Evolutionary conservation across 1,139 yeast species (phyloP), one percentile per base, ranked within the genome.

Genomic region (Pichia sp.): DNA sequence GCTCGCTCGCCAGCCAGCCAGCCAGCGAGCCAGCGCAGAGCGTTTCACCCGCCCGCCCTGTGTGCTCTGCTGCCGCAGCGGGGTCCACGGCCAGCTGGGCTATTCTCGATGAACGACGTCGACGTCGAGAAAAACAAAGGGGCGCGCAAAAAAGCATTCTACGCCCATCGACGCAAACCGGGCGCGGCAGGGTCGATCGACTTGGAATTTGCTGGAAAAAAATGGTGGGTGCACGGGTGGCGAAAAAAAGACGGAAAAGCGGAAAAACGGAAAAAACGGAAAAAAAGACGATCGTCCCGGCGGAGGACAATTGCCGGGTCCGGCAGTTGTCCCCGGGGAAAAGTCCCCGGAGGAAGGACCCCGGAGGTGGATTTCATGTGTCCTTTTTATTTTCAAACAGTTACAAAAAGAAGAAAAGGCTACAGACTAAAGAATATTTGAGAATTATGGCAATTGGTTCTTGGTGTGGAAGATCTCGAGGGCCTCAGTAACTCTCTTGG

Each of bases 401-500:
- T 8, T 23, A 23, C 26, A 29, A 29, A 31, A 46, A 32, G 38
- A 26, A 19, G 19, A 30, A 36, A 36, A 42, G 11, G 19, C 15
- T 23, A 23, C 13, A 42, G 15, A 42, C 29, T 42, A 26, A 5
- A n/a, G 29, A n/a, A 42, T 19, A 42, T 16, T 8, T 15, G 26
- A 23, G 19, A 13, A 11, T 31, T 32, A 42, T 5, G 49, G n/a
- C 45, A 56, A 54, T 56, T 54, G 55, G 36, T 52, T 52, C 26
- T 80, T 78, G 69, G 95, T 79, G 81, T 85, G 92, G 96, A 93
- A 93, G 72, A 88, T 79, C 54, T 77, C 80, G 74, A 93, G 82
- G 71, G 96, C 95, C 75, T 85, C 87, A 62, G 85, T 65, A 70
- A 95, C 81, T 84, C 97, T 89, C 66, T 75, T 78, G 65, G 84